Conservation (phyloP, 345 rosid genomes). For the Rhodomyrtus tomentosa region DNA sequence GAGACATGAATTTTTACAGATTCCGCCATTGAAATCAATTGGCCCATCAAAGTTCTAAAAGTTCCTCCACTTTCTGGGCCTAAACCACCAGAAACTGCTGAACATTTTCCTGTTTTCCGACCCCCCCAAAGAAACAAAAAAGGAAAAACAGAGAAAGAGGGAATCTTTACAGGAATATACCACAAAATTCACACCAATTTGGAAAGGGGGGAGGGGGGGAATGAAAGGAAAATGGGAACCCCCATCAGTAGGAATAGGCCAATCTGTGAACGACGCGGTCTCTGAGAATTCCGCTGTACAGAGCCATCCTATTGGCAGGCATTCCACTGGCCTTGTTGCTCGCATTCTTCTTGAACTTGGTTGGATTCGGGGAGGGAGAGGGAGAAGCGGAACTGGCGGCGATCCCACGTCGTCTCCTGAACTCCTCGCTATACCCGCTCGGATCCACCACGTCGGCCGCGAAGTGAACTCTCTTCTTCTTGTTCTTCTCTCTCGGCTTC, state of each 20-base stretch:
- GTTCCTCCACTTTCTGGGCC: neutral
- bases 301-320: slow-evolving; percentile 62
- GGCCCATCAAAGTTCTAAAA: neutral
- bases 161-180: neutral
- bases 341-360: slow-evolving; percentile 1
- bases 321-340: slow-evolving; percentile 16
- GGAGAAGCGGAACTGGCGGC: neutral
- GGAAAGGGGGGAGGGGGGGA: no score
- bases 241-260: slow-evolving; percentile 25
- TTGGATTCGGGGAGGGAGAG: neutral
- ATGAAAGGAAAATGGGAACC: neutral
- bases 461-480: slow-evolving; percentile 41
- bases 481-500: slow-evolving; percentile 15
- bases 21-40: neutral
- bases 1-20: neutral
- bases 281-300: slow-evolving; percentile 50
- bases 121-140: neutral
- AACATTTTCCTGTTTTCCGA: neutral
- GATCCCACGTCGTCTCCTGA: slow-evolving; percentile 18
- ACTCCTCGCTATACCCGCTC: slow-evolving; percentile 28
- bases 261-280: slow-evolving; percentile 47
- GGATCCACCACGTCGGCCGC: slow-evolving; percentile 58
- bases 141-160: neutral
- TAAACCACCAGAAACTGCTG: neutral
- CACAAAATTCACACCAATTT: neutral